phyloP scores from a whole-genome alignment of 352 stramenopile species.

The Globisporangium viniferum region DNA sequence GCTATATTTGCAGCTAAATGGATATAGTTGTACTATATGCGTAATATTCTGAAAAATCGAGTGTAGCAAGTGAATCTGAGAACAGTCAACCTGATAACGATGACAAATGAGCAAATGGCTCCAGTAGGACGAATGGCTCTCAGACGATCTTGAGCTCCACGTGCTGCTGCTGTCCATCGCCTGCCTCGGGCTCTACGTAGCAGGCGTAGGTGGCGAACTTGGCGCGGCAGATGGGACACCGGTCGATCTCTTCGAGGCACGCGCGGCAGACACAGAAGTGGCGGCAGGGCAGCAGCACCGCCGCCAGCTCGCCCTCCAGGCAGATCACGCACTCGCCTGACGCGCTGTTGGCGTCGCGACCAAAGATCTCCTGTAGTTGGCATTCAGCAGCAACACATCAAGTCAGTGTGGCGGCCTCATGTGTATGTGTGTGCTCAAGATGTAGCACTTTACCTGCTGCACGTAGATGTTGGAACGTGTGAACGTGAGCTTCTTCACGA shows the following conservation, averaged over 20 bases:
- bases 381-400: neutral
- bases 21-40: neutral
- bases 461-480: conserved; percentile 34
- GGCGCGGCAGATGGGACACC: conserved; percentile 64
- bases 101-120: neutral
- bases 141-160: conserved; percentile 16
- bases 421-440: neutral
- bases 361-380: conserved; percentile 53
- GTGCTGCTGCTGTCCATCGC: neutral
- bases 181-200: conserved; percentile 19
- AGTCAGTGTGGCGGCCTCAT: neutral
- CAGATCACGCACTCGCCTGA: conserved; percentile 65
- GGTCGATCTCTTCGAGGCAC: conserved; percentile 70
- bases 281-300: conserved; percentile 58
- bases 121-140: neutral
- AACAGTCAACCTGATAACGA: conserved; percentile 3
- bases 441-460: conserved; percentile 29
- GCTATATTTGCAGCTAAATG: neutral
- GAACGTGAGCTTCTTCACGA: conserved; percentile 51
- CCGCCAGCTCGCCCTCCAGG: conserved; percentile 36
- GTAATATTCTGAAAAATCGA: neutral
- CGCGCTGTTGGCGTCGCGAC: conserved; percentile 18
- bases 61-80: neutral
- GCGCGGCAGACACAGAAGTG: conserved; percentile 62
- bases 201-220: conserved; percentile 57